These are phyloP conservation scores for Rhizoclosmatium globosum DNA, from an alignment of 192 early-diverging fungal species.

Conservation along the genomic window DNA sequence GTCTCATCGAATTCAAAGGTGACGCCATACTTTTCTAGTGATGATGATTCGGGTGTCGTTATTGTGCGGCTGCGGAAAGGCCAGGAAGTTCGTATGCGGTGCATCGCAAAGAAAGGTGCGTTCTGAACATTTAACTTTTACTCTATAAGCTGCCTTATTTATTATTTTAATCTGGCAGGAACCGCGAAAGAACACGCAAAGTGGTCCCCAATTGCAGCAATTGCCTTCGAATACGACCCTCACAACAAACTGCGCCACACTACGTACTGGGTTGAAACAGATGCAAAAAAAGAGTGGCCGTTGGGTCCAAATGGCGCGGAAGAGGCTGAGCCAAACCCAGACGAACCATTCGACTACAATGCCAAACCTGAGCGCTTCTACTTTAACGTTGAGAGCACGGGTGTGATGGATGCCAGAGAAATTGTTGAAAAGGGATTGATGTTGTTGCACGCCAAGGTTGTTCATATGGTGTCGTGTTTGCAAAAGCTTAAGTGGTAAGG, in stretches of 20 bases:
- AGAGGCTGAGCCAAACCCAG: conserved; percentile 43
- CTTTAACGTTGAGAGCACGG: conserved; percentile 59
- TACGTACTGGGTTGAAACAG: conserved; percentile 91
- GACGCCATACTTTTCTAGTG: conserved; percentile 42
- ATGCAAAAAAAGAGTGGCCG: conserved; percentile 76
- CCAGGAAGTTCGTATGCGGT: conserved; percentile 89
- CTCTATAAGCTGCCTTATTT: too few species aligned
- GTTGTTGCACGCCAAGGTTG: conserved; percentile 54
- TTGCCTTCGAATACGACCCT: conserved; percentile 97
- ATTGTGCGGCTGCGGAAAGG: conserved; percentile 91
- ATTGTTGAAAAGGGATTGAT: conserved; percentile 51
- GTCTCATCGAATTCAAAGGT: conserved; percentile 55
- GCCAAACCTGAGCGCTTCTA: conserved; percentile 66
- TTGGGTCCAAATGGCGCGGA: conserved; percentile 46
- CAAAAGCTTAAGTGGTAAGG: conserved; percentile 35
- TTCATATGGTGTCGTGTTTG: conserved; percentile 13
- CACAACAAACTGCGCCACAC: conserved; percentile 92
- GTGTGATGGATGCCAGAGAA: conserved; percentile 54
- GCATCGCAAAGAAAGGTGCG: conserved; percentile 85
- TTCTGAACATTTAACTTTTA: too few species aligned
- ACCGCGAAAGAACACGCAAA: conserved; percentile 98
- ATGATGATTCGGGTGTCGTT: conserved; percentile 78
- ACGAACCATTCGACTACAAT: conserved; percentile 61
- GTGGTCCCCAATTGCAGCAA: conserved; percentile 90
- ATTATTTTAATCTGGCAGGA: conserved; percentile 45